Evolutionary conservation across 495 filamentous ascomycete species (phyloP), one percentile per base, ranked within the genome.

Genomic region (Usnea hakonensis): DNA sequence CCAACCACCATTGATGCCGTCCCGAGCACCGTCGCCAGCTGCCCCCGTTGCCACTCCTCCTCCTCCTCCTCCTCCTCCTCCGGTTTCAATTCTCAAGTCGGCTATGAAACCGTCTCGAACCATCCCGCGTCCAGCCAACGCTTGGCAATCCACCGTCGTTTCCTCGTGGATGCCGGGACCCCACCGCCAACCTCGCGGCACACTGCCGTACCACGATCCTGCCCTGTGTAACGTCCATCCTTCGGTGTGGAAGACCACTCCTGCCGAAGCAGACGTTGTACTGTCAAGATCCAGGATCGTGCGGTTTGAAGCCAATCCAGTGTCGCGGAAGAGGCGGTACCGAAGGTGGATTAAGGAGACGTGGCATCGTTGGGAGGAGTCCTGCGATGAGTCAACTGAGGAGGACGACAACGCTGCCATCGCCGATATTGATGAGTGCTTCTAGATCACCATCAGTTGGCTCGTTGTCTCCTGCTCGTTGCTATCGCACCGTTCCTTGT

Each of bases 191-290:
- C 17, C 23, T 9, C 30, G 55, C 7, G 23, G 23, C 30, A 38
- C 16, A 14, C 13, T 3, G 11, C 55, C 37, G 13, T 57, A 57
- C 35, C 43, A 37, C 21, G 23, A 28, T 28, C 21, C n/a, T 30
- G 28, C n/a, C 30, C 23, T 14, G 26, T 16, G 40, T 23, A 8
- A 33, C 19, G 9, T 3, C 17, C 54, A 2, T 0, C n/a, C 54
- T 32, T 23, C 2, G 35, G 17, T 8, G 7, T 60, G 58, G 58
- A 28, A 17, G 17, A 60, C 58, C 9, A 60, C 58, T 2, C 46
- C 33, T 1, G 58, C 58, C 35, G 58, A 60, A 30, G 58, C 26
- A 52, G 58, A 32, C 44, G 58, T 60, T 3, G 16, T 6, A 13
- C 58, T 35, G 10, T 8, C 0, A 7, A 46, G 43, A 5, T 11